Percentiles rank a stretch among this genome's conserved stretches.
These are phyloP conservation scores for Raffaelea ambrosiae DNA, from an alignment of 2,329 filamentous ascomycete genomes.

Conservation along the genomic window DNA sequence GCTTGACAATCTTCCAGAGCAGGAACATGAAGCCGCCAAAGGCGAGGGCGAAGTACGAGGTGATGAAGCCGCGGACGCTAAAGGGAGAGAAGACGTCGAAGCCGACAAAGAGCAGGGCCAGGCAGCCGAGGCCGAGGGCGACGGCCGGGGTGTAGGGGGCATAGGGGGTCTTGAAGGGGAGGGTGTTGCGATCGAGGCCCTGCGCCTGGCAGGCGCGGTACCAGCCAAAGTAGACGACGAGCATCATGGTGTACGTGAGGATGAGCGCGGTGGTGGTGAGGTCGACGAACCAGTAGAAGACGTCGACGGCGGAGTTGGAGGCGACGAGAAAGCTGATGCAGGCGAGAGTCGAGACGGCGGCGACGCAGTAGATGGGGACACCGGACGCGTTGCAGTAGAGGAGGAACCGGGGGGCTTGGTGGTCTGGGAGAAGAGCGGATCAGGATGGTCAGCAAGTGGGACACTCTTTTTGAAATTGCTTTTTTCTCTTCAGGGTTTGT, in stretches of 20 bases:
- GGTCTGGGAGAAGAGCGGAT: conserved; percentile 13
- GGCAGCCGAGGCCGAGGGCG: conserved; percentile 5
- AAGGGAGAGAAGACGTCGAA: conserved; percentile 43
- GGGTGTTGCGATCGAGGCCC: conserved; percentile 19
- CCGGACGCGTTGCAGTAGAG: conserved; percentile 22
- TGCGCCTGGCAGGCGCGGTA: conserved; percentile 26
- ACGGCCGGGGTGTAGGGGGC: conserved; percentile 28
- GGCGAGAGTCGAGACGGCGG: conserved; percentile 23
- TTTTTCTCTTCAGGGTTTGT: too few species aligned
- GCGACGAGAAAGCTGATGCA: conserved; percentile 30
- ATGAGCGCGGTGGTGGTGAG: conserved; percentile 32
- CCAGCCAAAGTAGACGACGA: conserved; percentile 28
- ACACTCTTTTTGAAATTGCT: too few species aligned
- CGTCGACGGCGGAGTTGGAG: conserved; percentile 21
- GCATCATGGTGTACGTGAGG: conserved; percentile 31
- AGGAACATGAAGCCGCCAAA: conserved; percentile 43
- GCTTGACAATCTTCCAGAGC: conserved; percentile 55
- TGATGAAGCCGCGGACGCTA: conserved; percentile 36
- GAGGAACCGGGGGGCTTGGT: conserved; percentile 28
- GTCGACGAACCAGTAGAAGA: conserved; percentile 32
- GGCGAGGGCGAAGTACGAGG: conserved; percentile 50
- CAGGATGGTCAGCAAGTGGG: neutral
- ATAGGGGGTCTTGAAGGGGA: conserved; percentile 26
- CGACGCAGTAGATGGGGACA: conserved; percentile 29
- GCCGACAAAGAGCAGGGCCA: conserved; percentile 32